Conservation (phyloP, 331 rosid species). For the Pyracantha coccinea region DNA sequence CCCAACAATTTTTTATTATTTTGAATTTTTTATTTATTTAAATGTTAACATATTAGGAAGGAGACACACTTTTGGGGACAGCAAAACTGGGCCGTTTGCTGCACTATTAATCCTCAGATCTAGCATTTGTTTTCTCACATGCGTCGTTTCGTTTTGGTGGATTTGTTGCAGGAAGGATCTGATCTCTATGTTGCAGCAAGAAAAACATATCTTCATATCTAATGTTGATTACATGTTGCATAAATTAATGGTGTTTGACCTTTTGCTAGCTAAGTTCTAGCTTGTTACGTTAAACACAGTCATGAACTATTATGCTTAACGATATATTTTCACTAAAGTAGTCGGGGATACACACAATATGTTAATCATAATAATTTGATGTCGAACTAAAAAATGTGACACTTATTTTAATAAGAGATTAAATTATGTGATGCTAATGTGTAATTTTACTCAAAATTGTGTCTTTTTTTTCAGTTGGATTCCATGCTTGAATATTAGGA, state of each 20-base stretch:
- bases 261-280: not conserved
- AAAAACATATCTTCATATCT: not conserved
- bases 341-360: too few relatives aligned
- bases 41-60: too few relatives aligned
- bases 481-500: not conserved
- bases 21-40: too few relatives aligned
- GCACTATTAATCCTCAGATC: constrained; percentile 5
- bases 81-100: too few relatives aligned
- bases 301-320: too few relatives aligned
- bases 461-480: not conserved
- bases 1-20: too few relatives aligned
- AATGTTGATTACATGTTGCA: not conserved
- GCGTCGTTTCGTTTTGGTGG: not conserved
- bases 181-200: not conserved
- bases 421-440: not conserved
- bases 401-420: not conserved
- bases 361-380: not conserved
- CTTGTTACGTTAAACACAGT: not conserved
- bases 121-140: not conserved
- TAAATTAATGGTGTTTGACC: not conserved
- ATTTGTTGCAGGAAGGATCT: not conserved
- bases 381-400: not conserved
- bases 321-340: too few relatives aligned
- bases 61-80: too few relatives aligned
- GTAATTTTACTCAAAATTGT: not conserved